Evolutionary conservation across 2,329 filamentous ascomycete species (phyloP), one percentile per base, ranked within the genome.

Genomic region (Didymella pomorum): DNA sequence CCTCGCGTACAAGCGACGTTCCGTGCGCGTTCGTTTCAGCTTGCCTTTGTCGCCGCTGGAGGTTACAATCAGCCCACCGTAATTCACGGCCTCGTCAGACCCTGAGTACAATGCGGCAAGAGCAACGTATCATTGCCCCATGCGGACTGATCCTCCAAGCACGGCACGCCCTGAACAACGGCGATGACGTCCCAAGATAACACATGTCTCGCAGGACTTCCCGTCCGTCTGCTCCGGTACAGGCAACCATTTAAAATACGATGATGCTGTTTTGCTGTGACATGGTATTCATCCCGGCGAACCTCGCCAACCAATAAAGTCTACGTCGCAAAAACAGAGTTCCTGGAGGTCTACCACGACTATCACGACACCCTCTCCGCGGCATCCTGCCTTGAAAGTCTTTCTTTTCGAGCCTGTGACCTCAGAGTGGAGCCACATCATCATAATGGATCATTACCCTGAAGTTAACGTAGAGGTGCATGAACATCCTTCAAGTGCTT

Each of bases 371-470:
- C 20, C 28, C 21, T 20, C 31, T 58, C 51, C 50, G 50, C 41
- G 50, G 50, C 50, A 23, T 23, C n/a, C 41, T 58, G 31, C 50
- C 46, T 51, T 53, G 39, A 41, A 43, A 54, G 7, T 16, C 11
- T 41, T 33, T 46, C 41, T 26, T 16, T 21, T 46, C 45, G 33
- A 50, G 9, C 41, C 21, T 54, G 50, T 54, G 56, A 52, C 47
- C 52, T 60, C 48, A 56, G 37, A 48, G 52, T 52, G 52, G 52
- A 52, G 53, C 54, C 23, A 44, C 21, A 53, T 57, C 39, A 52
- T 50, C 58, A 57, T 54, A 29, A 71, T 70, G 67, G 67, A 70
- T 39, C 63, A 64, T 48, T 70, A 71, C 54, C 68, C 65, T 28
- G 47, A 66, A 63, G 48, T 67, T 56, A 70, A 60, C 12, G 60